Conservation (phyloP, 306 rosid genomes). For the Spatholobus suberectus region DNA sequence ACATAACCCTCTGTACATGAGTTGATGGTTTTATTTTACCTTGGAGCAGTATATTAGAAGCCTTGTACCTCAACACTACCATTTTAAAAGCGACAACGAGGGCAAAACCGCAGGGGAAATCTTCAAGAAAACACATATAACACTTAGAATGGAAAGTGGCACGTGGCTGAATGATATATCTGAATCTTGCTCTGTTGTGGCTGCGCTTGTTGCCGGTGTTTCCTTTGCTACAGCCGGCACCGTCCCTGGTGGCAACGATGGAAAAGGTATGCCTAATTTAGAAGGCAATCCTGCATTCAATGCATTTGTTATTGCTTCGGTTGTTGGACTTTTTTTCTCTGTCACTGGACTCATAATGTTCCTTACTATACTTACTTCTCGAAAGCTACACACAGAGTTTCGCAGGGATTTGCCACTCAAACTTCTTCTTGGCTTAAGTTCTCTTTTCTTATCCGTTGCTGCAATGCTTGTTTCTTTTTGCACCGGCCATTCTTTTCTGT, state of each 20-base stretch:
- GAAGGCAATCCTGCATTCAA: constrained; percentile 48
- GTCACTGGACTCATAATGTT: constrained; percentile 68
- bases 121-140: constrained; percentile 30
- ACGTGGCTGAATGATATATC: constrained; percentile 52
- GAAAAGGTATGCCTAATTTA: constrained; percentile 45
- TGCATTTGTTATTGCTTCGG: constrained; percentile 51
- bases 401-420: constrained; percentile 48
- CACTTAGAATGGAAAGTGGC: not conserved
- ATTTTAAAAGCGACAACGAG: not conserved
- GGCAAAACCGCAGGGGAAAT: constrained; percentile 30
- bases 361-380: constrained; percentile 65
- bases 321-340: constrained; percentile 63
- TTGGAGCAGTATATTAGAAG: constrained; percentile 42
- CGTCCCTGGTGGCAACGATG: constrained; percentile 52
- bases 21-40: not conserved
- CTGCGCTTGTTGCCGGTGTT: constrained; percentile 48
- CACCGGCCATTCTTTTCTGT: constrained; percentile 56
- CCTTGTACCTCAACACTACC: constrained; percentile 31
- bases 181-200: constrained; percentile 54
- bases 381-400: constrained; percentile 60
- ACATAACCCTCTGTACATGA: too few relatives aligned
- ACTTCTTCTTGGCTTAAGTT: constrained; percentile 55
- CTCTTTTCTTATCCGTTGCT: constrained; percentile 61
- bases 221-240: constrained; percentile 50
- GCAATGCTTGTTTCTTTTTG: constrained; percentile 61